Evolutionary conservation across 768 basidiomycete genomes (phyloP), one percentile per base, ranked within the genome.

Genomic region (Tricholoma sp.): DNA sequence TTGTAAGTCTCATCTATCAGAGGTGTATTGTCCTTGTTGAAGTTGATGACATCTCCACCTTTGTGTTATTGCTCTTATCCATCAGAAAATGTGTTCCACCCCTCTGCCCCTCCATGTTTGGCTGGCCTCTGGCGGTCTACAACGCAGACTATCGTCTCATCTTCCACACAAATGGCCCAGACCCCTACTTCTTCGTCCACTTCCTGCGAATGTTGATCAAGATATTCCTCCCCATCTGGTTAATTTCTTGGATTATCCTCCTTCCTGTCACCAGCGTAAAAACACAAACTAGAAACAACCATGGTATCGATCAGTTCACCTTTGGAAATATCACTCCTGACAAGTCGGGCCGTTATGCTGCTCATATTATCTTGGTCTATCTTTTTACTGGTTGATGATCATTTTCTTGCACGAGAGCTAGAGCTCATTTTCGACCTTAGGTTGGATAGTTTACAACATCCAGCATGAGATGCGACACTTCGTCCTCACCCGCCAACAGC

Each of bases 171-270:
- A n/a, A n/a, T n/a, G n/a, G n/a, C n/a, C n/a, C n/a, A n/a, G n/a
- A n/a, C n/a, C n/a, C n/a, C n/a, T n/a, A n/a, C n/a, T n/a, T n/a
- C n/a, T n/a, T n/a, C n/a, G n/a, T n/a, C n/a, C 88, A 92, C 54
- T 98, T 91, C 70, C 77, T 91, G 27, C 83, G 87, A 49, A 85
- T 98, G 79, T 89, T 97, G 83, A 69, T 84, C 51, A 82, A 85
- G 61, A 74, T 94, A 22, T 79, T 98, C 68, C 64, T 95, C 6
- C 95, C 97, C 19, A 91, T 97, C 65, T 99, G 93, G 95, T 60
- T 93, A 50, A 27, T 98, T 24, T 90, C 92, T 1, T 98, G 96
- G 95, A 67, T 74, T 50, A 76, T 97, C 56, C 82, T 98, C 29
- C 73, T 98, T 0, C 96, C 96, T 21, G 71, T 89, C 63, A 83